Conservation (phyloP, 164 flowering plant species). For the Macadamia integrifolia region DNA sequence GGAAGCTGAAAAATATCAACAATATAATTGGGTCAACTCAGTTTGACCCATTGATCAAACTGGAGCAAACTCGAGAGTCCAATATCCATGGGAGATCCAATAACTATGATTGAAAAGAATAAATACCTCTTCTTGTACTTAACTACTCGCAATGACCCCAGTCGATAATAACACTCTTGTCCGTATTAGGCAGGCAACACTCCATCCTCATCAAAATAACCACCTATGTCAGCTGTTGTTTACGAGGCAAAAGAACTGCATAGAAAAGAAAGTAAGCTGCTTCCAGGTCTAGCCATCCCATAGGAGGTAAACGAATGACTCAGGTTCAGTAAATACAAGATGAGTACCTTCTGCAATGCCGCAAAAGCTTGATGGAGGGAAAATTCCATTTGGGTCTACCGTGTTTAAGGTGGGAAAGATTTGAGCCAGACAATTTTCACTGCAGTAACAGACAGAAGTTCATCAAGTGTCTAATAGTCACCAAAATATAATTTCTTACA, state of each 20-base stretch:
- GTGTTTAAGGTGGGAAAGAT: conserved; percentile 36
- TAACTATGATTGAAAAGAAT: too few relatives aligned
- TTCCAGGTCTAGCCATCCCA: not conserved
- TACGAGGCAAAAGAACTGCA: not conserved
- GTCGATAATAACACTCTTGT: too few relatives aligned
- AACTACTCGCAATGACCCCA: too few relatives aligned
- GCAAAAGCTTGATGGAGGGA: conserved; percentile 49
- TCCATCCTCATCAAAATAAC: not conserved
- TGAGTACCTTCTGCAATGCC: conserved; percentile 52
- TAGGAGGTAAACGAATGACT: not conserved
- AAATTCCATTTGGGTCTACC: conserved; percentile 45
- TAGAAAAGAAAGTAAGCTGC: not conserved
- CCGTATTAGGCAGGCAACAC: too few relatives aligned
- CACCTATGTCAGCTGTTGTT: not conserved
- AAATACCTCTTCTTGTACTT: too few relatives aligned
- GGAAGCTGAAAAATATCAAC: too few relatives aligned
- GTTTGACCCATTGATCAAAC: too few relatives aligned
- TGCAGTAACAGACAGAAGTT: conserved; percentile 24
- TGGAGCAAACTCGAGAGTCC: too few relatives aligned
- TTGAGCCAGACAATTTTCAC: conserved; percentile 41
- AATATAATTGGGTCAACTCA: too few relatives aligned
- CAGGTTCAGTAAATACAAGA: not conserved
- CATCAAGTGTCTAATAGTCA: not conserved
- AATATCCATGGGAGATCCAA: too few relatives aligned
- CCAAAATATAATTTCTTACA: not conserved